These are phyloP conservation scores for Candida sanyaensis DNA, from an alignment of 1,139 yeast genomes.

Conservation along the genomic window DNA sequence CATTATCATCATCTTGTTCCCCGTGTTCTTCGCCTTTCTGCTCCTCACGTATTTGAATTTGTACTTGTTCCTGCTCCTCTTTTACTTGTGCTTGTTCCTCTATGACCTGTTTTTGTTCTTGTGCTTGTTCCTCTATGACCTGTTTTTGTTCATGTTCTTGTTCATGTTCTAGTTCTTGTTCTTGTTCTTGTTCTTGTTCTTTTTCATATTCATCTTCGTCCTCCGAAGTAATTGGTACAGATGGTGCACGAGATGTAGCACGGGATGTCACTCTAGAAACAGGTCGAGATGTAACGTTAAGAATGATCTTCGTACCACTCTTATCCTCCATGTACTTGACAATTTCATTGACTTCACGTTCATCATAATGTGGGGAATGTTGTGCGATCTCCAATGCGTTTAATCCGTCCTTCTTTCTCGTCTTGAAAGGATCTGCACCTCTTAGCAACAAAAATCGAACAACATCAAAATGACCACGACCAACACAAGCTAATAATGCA, in stretches of 20 bases:
- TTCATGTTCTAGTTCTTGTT: slow-evolving; percentile 1
- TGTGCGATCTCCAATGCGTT: slow-evolving; percentile 67
- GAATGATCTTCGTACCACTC: slow-evolving; percentile 10
- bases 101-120: too few species aligned
- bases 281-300: slow-evolving; percentile 11
- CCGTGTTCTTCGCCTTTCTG: too few species aligned
- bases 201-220: slow-evolving; percentile 13
- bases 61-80: too few species aligned
- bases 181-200: slow-evolving; percentile 4
- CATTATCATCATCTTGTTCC: too few species aligned
- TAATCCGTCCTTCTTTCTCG: slow-evolving; percentile 52
- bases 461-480: slow-evolving; percentile 75
- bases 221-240: slow-evolving; percentile 13
- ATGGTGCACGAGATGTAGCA: slow-evolving; percentile 13
- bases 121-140: too few species aligned
- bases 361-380: slow-evolving; percentile 52
- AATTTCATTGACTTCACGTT: slow-evolving; percentile 59
- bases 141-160: neutral
- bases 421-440: slow-evolving; percentile 71
- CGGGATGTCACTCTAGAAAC: slow-evolving; percentile 11
- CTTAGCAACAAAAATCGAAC: slow-evolving; percentile 70
- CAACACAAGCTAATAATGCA: slow-evolving; percentile 78
- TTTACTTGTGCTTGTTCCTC: too few species aligned
- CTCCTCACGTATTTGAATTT: too few species aligned
- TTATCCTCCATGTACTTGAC: slow-evolving; percentile 37